Evolutionary conservation across 2,329 filamentous ascomycete species (phyloP).

Genomic region (Cytospora piceicola): DNA sequence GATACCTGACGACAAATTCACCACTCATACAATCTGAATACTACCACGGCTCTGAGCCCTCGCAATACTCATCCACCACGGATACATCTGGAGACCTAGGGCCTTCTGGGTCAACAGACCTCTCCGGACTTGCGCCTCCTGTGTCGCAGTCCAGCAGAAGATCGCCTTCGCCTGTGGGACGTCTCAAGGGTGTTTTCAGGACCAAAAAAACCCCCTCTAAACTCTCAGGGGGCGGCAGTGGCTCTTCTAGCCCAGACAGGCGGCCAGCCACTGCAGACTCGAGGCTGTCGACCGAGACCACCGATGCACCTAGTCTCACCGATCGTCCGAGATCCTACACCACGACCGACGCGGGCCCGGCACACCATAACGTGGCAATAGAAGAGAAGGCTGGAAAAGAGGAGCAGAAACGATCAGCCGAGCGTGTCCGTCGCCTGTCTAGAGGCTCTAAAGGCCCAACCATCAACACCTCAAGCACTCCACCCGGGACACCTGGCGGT

Average conservation of each 20-base stretch:
- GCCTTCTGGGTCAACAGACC: constrained; percentile 25
- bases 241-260: constrained; percentile 47
- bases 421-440: constrained; percentile 38
- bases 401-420: constrained; percentile 30
- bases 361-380: constrained; percentile 29
- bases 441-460: constrained; percentile 38
- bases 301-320: constrained; percentile 24
- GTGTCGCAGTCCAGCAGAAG: constrained; percentile 52
- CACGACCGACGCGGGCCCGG: constrained; percentile 9
- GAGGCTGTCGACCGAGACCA: constrained; percentile 19
- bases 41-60: constrained; percentile 48
- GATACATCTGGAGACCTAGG: constrained; percentile 20
- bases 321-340: constrained; percentile 13
- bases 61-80: constrained; percentile 38
- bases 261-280: constrained; percentile 28
- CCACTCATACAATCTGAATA: constrained; percentile 65
- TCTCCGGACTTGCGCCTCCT: constrained; percentile 45
- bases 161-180: constrained; percentile 70
- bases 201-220: constrained; percentile 51
- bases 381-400: constrained; percentile 27
- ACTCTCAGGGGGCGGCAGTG: constrained; percentile 43
- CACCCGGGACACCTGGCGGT: constrained; percentile 54
- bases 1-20: constrained; percentile 71
- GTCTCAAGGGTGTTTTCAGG: constrained; percentile 72
- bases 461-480: constrained; percentile 39